A percentile compares a stretch with the other conserved stretches of the same genome.
Conservation (phyloP, 108 stramenopile genomes). For the Asterionellopsis glacialis region DNA sequence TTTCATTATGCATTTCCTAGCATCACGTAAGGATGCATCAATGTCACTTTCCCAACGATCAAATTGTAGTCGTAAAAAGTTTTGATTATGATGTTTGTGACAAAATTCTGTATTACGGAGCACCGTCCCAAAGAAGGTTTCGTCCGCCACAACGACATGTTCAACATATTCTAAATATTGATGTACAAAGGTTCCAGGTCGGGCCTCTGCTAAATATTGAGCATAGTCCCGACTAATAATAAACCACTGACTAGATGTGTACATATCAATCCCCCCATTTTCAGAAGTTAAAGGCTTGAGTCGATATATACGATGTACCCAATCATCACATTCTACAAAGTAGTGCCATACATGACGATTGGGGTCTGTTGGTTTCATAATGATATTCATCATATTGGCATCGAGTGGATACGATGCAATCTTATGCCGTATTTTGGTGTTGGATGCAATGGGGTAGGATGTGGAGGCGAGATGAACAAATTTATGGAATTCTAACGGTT, state of each 20-base stretch:
- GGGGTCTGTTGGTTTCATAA: conserved; percentile 69
- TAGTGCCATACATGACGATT: conserved; percentile 77
- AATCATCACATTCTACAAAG: conserved; percentile 95
- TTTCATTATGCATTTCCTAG: conserved; percentile 83
- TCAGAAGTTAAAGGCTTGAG: conserved; percentile 50
- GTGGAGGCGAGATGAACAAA: conserved; percentile 87
- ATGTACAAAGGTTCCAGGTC: conserved; percentile 63
- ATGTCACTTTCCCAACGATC: conserved; percentile 89
- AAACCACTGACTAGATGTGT: conserved; percentile 93
- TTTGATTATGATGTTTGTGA: conserved; percentile 80
- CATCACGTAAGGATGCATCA: conserved; percentile 52
- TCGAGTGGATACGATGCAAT: conserved; percentile 79
- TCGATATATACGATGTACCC: conserved; percentile 88
- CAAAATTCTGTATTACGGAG: conserved; percentile 87
- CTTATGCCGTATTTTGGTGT: conserved; percentile 76
- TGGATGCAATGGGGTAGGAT: conserved; percentile 90
- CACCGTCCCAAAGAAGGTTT: conserved; percentile 92
- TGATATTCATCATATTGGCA: conserved; percentile 78
- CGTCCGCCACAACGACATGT: conserved; percentile 93
- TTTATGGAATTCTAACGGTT: conserved; percentile 67
- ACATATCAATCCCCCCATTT: conserved; percentile 66
- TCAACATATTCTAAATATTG: conserved; percentile 74
- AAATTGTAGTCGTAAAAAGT: conserved; percentile 89
- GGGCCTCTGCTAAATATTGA: conserved; percentile 68
- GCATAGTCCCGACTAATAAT: conserved; percentile 89